Base-by-base conservation (phyloP, 495 filamentous ascomycete species). In the Hypoxylon cercidicola region DNA sequence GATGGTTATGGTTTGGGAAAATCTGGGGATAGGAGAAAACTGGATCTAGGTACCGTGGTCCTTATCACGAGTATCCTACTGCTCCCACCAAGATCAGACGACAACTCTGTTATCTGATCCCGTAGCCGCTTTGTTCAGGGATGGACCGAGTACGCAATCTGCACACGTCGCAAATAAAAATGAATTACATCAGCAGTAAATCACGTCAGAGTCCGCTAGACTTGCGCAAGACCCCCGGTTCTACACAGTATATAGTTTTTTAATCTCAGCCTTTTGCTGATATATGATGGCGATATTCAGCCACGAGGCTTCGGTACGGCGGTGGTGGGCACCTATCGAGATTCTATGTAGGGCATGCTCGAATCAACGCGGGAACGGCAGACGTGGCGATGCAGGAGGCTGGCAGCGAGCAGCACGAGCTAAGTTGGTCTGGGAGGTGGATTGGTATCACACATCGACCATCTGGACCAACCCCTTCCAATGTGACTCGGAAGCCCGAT, bases 161-260 rank as follows among this genome's bases (percentile, higher is more conserved):
- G 20, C 18, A 25, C 34, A 13, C 40, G 40, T 43, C 40, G 16
- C 44, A 21, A 58, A 30, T n/a, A 57, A 56, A 56, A 45, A 54
- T 49, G 56, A 61, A 65, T 66, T 69, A 65, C 66, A 66, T 69
- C 66, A 65, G 61, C 61, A 30, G 15, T 40, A 44, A 32, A 66
- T 62, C 66, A 69, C 66, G 66, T 66, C 66, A 69, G 61, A 62
- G 56, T 28, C 57, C 41, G 28, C 53, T 9, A 53, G 11, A 32
- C 23, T 69, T 39, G 53, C 66, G 66, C 62, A 54, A 69, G 50
- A 64, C 30, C 30, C 30, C 30, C 8, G 8, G 6, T 21, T 21
- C 25, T 18, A 56, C 35, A 49, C 35, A 39, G 23, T 20, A 30
- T 13, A 21, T 44, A 18, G 2, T 9, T 46, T 23, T 13, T 53